Evolutionary conservation across 805 yeast genomes (phyloP), one percentile per base, ranked within the genome.

Genomic region (Jamesozyma spencerorum): DNA sequence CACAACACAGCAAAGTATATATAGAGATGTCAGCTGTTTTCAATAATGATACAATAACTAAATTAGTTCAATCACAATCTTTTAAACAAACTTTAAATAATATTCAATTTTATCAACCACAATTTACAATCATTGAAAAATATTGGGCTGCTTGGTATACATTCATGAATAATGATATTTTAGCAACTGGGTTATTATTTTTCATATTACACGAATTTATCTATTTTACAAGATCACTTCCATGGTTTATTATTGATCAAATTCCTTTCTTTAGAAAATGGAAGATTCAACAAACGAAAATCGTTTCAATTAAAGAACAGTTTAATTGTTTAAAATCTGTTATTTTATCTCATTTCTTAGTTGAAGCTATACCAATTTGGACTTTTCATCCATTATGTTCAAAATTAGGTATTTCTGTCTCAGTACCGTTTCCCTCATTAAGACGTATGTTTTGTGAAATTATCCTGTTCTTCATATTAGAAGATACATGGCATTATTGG

Each of bases 401-500:
- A 52, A 68, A 70, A 53, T 71, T 87, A 47, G 90, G 90, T 42
- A 81, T 88, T 50, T 63, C 77, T 10, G 72, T 75, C 54, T 68
- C 71, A 18, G 90, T 86, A 7, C 95, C 96, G 10, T 85, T 87
- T 71, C 95, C 96, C 27, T 57, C 74, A 13, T 53, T 65, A 57
- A 60, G 62, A 41, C 72, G 72, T 18, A 75, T 82, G 58, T 61
- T 65, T n/a, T 51, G 64, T 38, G 96, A 87, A 61, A 71, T 87
- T 43, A 68, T 75, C 6, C 50, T 84, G n/a, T 84, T 87, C 64
- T 87, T 87, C 61, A 71, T 85, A 22, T 62, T 81, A 47, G 97
- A 87, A 65, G 97, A 87, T 58, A 67, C 84, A 39, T 88, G 96
- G 96, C 97, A 87, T 64, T 87, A 87, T 70, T 81, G 87, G 80